Conservation (phyloP, 257 asterid genomes). For the Solanum sitiens region DNA sequence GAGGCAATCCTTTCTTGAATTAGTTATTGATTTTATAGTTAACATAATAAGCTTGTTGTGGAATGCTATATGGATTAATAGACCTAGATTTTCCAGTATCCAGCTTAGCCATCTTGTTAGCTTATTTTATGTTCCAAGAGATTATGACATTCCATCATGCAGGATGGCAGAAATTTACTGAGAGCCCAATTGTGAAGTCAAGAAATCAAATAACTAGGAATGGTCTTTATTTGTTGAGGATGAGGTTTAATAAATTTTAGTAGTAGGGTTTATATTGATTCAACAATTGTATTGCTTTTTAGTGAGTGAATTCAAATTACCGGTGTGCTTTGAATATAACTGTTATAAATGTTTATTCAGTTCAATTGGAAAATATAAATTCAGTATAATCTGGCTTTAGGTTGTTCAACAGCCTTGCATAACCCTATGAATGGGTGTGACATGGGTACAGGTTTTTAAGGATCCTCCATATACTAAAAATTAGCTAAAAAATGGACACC, state of each 20-base stretch:
- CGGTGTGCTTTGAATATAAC: neutral
- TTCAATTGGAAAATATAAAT: neutral
- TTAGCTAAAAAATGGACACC: neutral
- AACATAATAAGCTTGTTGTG: neutral
- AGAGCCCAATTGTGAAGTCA: neutral
- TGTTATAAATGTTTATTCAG: neutral
- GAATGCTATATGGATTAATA: neutral
- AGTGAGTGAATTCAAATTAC: neutral
- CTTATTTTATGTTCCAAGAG: neutral
- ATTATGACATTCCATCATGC: neutral
- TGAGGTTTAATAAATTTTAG: neutral
- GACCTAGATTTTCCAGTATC: neutral
- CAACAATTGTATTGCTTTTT: neutral
- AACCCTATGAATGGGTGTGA: neutral
- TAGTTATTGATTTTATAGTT: neutral
- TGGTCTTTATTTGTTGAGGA: neutral
- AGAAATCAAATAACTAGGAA: neutral
- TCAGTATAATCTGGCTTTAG: neutral
- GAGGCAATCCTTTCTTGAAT: neutral
- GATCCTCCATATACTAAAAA: neutral
- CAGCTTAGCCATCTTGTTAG: neutral
- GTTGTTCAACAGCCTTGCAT: neutral
- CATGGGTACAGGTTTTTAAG: neutral
- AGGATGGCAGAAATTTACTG: neutral
- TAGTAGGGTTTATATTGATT: neutral